Evolutionary conservation across 305 asterid species (phyloP).

Genomic region (Coffea humblotiana): DNA sequence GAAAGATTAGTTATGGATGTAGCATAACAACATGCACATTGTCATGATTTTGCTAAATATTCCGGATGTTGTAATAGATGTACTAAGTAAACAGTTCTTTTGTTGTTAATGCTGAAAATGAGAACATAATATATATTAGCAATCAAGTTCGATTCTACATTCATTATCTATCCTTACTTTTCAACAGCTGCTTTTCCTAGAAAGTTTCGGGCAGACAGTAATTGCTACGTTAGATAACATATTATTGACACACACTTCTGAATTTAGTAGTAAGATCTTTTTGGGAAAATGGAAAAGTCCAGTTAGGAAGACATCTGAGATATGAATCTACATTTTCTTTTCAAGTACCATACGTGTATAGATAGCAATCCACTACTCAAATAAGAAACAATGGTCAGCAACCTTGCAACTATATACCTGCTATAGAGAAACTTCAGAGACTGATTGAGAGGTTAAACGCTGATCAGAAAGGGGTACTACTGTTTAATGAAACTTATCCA

Average conservation of each 20-base stretch:
- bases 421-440: not conserved
- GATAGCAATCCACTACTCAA: not conserved
- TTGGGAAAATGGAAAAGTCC: not conserved
- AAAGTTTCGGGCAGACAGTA: not conserved
- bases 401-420: not conserved
- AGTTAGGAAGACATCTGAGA: not conserved
- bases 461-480: not conserved
- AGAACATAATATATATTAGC: too few relatives aligned
- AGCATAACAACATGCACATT: not conserved
- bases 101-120: not conserved
- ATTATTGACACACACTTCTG: not conserved
- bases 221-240: not conserved
- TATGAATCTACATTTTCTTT: not conserved
- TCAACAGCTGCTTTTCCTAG: not conserved
- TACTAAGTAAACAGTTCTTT: not conserved
- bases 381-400: not conserved
- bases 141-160: not conserved
- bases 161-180: not conserved
- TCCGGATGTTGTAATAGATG: not conserved
- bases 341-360: not conserved
- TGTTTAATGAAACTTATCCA: not conserved
- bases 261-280: not conserved
- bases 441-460: not conserved
- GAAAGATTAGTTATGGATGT: not conserved
- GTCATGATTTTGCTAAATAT: not conserved